Evolutionary conservation across 2,329 filamentous ascomycete species (phyloP).

Genomic region (Clonostachys sp.): DNA sequence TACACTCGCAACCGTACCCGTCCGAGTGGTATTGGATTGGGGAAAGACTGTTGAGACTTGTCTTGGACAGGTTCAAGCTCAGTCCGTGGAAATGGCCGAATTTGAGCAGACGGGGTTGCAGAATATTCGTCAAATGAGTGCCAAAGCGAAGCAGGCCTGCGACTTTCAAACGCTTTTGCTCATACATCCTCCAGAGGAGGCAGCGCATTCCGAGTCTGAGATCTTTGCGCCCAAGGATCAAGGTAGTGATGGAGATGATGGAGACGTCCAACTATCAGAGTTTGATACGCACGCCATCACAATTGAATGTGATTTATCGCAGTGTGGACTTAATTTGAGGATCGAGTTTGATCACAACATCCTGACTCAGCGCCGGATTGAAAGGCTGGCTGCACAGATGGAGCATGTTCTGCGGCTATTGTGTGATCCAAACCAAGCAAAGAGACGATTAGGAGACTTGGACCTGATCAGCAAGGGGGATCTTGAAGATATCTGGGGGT

Average conservation of each 20-base stretch:
- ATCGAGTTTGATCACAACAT: background rate
- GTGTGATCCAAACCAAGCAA: background rate
- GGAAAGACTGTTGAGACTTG: background rate
- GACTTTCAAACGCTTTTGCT: background rate
- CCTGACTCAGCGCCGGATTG: background rate
- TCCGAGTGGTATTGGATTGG: constrained; percentile 1
- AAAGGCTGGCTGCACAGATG: background rate
- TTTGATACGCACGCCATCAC: constrained; percentile 1
- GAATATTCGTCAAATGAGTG: background rate
- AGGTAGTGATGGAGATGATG: too few relatives aligned
- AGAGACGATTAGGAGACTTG: background rate
- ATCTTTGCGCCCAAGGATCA: too few relatives aligned
- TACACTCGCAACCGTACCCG: constrained; percentile 4
- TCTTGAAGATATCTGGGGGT: background rate
- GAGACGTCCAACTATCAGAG: background rate
- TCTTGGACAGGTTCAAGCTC: constrained; percentile 9
- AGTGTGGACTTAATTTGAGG: background rate
- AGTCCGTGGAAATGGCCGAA: constrained; percentile 9
- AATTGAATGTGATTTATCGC: background rate
- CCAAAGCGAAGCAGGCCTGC: background rate
- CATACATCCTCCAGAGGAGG: constrained; percentile 1
- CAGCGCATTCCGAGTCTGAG: background rate
- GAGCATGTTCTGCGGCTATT: background rate
- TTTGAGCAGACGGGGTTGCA: constrained; percentile 17
- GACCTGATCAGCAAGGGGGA: background rate